Evolutionary conservation across 257 asterid genomes (phyloP).

Genomic region (Verbascum thapsus): DNA sequence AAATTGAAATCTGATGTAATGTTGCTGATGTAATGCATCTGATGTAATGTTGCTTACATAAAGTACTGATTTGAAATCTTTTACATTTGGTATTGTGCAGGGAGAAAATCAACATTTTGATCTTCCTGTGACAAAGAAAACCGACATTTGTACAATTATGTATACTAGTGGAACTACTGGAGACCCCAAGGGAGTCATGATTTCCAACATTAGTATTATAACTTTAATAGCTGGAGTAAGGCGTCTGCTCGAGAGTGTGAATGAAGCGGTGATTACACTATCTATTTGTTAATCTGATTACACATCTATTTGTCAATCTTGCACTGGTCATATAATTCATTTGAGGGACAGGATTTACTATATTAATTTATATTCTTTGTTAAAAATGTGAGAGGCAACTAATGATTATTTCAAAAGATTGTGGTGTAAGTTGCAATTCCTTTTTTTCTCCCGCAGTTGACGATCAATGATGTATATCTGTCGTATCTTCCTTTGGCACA

Average conservation of each 20-base stretch:
- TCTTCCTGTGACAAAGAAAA: slow-evolving; percentile 77
- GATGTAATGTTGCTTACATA: slow-evolving; percentile 21
- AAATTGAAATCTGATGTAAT: slow-evolving; percentile 25
- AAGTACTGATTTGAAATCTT: slow-evolving; percentile 16
- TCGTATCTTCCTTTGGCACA: slow-evolving; percentile 98
- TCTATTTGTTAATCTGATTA: no score
- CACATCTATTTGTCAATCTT: slow-evolving; percentile 22
- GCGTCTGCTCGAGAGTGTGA: slow-evolving; percentile 58
- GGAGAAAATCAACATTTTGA: slow-evolving; percentile 67
- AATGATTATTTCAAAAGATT: slow-evolving; percentile 26
- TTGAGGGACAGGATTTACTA: neutral
- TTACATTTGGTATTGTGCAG: slow-evolving; percentile 50
- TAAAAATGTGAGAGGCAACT: slow-evolving; percentile 13
- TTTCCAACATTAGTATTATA: slow-evolving; percentile 83
- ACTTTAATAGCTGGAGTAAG: slow-evolving; percentile 78
- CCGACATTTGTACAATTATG: slow-evolving; percentile 94
- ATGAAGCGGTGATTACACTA: slow-evolving; percentile 61
- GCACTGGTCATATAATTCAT: slow-evolving; percentile 11
- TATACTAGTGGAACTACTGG: slow-evolving; percentile 99
- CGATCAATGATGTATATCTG: slow-evolving; percentile 68
- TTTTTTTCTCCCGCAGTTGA: slow-evolving; percentile 48
- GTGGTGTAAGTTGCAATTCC: slow-evolving; percentile 22
- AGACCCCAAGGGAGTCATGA: slow-evolving; percentile 97
- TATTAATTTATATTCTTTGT: neutral
- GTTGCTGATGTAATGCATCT: slow-evolving; percentile 23